Base-by-base conservation (phyloP, 2,329 filamentous ascomycete species). In the Aspergillus alliaceus region DNA sequence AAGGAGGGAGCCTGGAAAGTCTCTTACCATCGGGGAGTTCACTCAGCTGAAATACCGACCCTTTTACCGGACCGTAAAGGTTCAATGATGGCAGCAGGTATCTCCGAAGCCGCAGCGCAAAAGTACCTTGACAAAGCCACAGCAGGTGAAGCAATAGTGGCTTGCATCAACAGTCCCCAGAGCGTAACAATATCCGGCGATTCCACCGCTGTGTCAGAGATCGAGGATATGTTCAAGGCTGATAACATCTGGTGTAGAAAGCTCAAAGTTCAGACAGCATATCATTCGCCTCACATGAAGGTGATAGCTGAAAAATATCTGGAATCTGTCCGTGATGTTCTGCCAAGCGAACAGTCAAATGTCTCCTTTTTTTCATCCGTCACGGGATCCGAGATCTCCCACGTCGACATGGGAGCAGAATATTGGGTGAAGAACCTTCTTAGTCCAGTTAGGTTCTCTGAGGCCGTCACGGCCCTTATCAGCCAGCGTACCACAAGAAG, bases 271-370 rank as follows among this genome's bases (percentile, higher is more conserved):
- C 71, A 75, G 22, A 70, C 58, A 4, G 77, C 78, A 0, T 80
- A 79, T 52, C 77, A 80, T 58, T 76, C 74, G 1, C 66, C 68
- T 25, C 75, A 79, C 52, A 78, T 78, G 74, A n/a, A n/a, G n/a
- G n/a, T n/a, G n/a, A n/a, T n/a, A n/a, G n/a, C n/a, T n/a, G n/a
- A n/a, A n/a, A n/a, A n/a, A n/a, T n/a, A n/a, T n/a, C n/a, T n/a
- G n/a, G n/a, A n/a, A n/a, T n/a, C n/a, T n/a, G n/a, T n/a, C n/a
- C 1, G 57, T 7, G 48, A 31, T 3, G 48, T 51, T 4, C n/a
- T 4, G 7, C 32, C 32, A 25, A 12, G 32, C 32, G 6, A 22
- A 37, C 2, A 22, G 24, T 24, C 31, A 4, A 14, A n/a, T 25
- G 12, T n/a, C 20, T 46, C 55, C 50, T 53, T 52, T 34, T n/a